A percentile compares a stretch with the other conserved stretches of the same genome.
Conservation (phyloP, 768 basidiomycete genomes). For the Pulveroboletus sp. region DNA sequence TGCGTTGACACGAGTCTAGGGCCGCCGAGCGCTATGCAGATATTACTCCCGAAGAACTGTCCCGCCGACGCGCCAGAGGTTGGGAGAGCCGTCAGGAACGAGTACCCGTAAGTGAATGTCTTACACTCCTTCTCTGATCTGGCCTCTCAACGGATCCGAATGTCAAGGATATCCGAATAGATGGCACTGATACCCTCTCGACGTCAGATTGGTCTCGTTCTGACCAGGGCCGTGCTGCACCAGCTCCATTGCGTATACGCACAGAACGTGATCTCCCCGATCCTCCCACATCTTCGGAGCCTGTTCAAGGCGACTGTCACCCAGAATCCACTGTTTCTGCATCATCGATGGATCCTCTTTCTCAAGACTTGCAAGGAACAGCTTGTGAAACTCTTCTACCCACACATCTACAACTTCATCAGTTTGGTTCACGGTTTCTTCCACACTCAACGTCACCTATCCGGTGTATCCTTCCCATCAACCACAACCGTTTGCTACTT, state of each 20-base stretch:
- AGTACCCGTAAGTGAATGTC: conserved; percentile 12
- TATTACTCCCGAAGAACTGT: conserved; percentile 53
- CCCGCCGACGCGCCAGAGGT: conserved; percentile 57
- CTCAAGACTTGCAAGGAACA: conserved; percentile 32
- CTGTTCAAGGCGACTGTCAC: background rate
- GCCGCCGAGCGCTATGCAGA: conserved; percentile 81
- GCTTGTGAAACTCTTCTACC: conserved; percentile 54
- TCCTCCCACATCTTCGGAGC: conserved; percentile 12
- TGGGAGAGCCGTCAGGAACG: conserved; percentile 53
- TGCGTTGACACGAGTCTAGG: conserved; percentile 35
- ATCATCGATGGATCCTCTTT: conserved; percentile 25
- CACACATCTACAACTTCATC: conserved; percentile 62
- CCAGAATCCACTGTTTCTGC: conserved; percentile 11
- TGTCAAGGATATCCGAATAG: conserved; percentile 16
- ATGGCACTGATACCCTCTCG: background rate
- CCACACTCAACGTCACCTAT: conserved; percentile 77
- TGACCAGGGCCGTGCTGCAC: conserved; percentile 11
- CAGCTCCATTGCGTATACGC: conserved; percentile 39
- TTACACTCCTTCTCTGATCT: background rate
- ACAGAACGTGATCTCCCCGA: conserved; percentile 37
- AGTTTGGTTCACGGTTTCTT: conserved; percentile 83
- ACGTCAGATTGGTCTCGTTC: conserved; percentile 4
- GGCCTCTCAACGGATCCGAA: conserved; percentile 3
- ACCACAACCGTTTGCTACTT: conserved; percentile 61
- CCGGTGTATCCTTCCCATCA: conserved; percentile 67